Conservation (phyloP, 2,329 filamentous ascomycete genomes). For the Sarocladiaceae sp. region DNA sequence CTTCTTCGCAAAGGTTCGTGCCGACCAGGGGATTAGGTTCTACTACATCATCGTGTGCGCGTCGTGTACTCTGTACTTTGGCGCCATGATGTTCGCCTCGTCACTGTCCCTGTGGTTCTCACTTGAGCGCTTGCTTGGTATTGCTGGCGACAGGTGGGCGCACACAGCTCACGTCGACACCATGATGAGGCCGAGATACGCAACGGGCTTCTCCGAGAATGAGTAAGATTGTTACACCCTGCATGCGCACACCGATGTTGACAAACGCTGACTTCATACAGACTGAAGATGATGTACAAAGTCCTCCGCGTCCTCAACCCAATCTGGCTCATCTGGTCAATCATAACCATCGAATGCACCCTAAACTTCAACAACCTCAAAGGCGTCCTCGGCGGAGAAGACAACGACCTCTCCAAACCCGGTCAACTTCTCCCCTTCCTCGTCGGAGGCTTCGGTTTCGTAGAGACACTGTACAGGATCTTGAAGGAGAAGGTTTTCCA, state of each 20-base stretch:
- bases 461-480: constrained; percentile 15
- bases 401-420: constrained; percentile 16
- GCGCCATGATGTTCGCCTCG: constrained; percentile 17
- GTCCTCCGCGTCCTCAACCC: constrained; percentile 19
- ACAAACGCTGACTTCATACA: constrained; percentile 9
- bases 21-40: constrained; percentile 16
- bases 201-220: constrained; percentile 16
- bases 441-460: constrained; percentile 18
- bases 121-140: constrained; percentile 7
- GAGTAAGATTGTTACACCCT: constrained; percentile 14
- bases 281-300: constrained; percentile 17
- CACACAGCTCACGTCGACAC: not conserved
- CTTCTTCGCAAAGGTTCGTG: constrained; percentile 20
- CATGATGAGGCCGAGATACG: constrained; percentile 14
- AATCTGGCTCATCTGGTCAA: constrained; percentile 21
- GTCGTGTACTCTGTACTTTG: constrained; percentile 17
- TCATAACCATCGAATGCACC: constrained; percentile 20
- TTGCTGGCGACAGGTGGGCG: not conserved
- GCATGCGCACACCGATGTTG: not conserved
- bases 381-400: constrained; percentile 16
- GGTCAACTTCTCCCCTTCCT: constrained; percentile 20
- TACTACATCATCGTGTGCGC: constrained; percentile 19
- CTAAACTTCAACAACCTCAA: constrained; percentile 22
- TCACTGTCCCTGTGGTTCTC: constrained; percentile 15
- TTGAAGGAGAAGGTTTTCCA: constrained; percentile 13